phyloP scores from a whole-genome alignment of 768 basidiomycete species.

The Auricularia heimuer region DNA sequence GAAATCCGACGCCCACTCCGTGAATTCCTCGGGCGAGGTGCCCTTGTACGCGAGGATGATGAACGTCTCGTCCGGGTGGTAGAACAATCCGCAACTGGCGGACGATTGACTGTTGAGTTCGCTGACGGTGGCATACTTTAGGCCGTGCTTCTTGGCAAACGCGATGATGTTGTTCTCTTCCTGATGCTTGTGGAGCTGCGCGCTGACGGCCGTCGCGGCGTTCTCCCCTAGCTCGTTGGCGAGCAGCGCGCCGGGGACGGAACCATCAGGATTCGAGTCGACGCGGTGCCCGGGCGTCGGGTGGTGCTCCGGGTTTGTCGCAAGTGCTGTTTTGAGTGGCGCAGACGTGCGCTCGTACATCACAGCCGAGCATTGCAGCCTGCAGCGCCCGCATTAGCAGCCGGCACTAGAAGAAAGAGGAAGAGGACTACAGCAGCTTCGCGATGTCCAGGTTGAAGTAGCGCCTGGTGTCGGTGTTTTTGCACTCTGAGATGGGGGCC shows the following conservation, averaged over 20 bases:
- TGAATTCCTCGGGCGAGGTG: conserved; percentile 13
- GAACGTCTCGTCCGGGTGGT: conserved; percentile 12
- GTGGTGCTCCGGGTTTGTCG: background rate
- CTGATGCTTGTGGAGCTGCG: conserved; percentile 8
- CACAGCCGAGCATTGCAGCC: conserved; percentile 14
- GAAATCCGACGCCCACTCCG: conserved; percentile 15
- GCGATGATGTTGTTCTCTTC: conserved; percentile 11
- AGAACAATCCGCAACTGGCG: conserved; percentile 15
- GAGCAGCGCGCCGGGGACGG: conserved; percentile 10
- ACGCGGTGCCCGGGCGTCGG: conserved; percentile 2
- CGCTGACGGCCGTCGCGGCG: conserved; percentile 8
- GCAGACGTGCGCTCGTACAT: conserved; percentile 14
- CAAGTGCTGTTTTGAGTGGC: conserved; percentile 9
- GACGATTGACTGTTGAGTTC: conserved; percentile 12
- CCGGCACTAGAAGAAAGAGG: too few relatives aligned
- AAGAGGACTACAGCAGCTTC: conserved; percentile 8
- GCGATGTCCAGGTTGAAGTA: conserved; percentile 13
- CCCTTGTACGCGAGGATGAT: conserved; percentile 17
- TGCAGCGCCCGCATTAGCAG: too few relatives aligned
- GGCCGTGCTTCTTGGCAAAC: conserved; percentile 9
- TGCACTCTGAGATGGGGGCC: background rate
- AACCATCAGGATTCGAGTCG: background rate
- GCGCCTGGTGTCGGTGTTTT: conserved; percentile 8
- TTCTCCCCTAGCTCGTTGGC: conserved; percentile 7
- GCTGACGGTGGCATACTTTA: conserved; percentile 12